Base-by-base conservation (phyloP, 1,139 yeast genomes). In the Chernovozyma aurita region DNA sequence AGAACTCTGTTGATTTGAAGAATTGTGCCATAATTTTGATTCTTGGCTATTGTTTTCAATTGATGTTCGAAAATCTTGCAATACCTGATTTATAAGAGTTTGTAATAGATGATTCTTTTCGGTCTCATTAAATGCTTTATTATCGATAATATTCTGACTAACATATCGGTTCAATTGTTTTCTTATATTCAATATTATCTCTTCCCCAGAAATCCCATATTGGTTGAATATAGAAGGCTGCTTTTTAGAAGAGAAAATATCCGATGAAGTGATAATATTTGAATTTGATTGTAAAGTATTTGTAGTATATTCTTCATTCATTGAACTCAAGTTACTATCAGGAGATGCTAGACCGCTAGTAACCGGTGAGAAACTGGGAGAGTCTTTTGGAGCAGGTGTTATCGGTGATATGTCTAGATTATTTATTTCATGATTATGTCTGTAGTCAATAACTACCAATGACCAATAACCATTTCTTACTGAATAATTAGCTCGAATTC, bases 401-500 rank as follows among this genome's bases (percentile, higher is more conserved):
- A 42, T 37, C 12, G 41, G 39, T 4, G 42, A 35, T 30, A 30
- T 35, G n/a, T 28, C 35, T 20, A 30, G 33, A 17, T 7, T 7
- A 18, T 28, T 28, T 39, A 56, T 39, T 9, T 46, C 49, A 44
- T 65, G 72, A 46, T 68, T 65, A 52, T 80, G 86, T 6, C 56
- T 50, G 43, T 76, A 80, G 47, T 76, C 74, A 29, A 80, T 68
- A 12, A 80, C 73, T 34, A 77, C 81, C 32, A 81, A 63, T 9
- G 77, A 63, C 90, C 90, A 82, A 31, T 59, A 56, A 44, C 70
- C 64, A 32, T 73, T 64, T 43, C 80, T 65, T 16, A 75, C 55
- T 1, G 84, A 76, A 46, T 65, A 80, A 43, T 83, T 80, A 3
- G 87, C 87, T 44, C 90, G 61, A 24, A 82, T 67, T 53, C 85